Percentiles rank a stretch among this genome's conserved stretches.
Conservation (phyloP, 2,329 filamentous ascomycete genomes). For the Aureobasidium sp. region DNA sequence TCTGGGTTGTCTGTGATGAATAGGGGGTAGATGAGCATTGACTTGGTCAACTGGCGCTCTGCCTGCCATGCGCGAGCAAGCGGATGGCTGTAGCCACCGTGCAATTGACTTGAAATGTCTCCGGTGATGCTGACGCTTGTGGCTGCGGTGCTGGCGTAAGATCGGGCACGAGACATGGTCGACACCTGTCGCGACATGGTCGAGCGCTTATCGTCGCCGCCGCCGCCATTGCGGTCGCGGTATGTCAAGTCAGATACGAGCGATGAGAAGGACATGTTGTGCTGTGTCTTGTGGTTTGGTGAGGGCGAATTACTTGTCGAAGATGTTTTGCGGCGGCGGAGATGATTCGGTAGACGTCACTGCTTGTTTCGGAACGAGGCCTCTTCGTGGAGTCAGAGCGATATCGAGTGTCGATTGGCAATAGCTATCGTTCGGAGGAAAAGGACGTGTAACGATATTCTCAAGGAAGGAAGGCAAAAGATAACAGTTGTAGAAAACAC, state of each 20-base stretch:
- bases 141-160: conserved; percentile 43
- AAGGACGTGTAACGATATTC: background rate
- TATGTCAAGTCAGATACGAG: conserved; percentile 44
- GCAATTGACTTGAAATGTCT: conserved; percentile 43
- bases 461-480: background rate
- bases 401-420: background rate
- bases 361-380: background rate
- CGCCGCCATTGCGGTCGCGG: conserved; percentile 33
- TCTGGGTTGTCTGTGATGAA: conserved; percentile 94
- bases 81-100: conserved; percentile 44
- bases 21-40: conserved; percentile 96
- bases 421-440: background rate
- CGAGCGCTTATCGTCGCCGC: conserved; percentile 35
- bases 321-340: conserved; percentile 3
- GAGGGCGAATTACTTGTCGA: background rate
- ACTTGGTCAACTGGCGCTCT: conserved; percentile 51
- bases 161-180: conserved; percentile 37
- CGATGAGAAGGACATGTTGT: conserved; percentile 42
- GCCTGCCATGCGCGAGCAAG: conserved; percentile 44
- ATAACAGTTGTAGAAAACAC: background rate
- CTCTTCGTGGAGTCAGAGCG: background rate
- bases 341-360: conserved; percentile 3
- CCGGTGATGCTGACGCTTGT: conserved; percentile 44
- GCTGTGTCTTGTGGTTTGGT: background rate
- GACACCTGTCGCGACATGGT: conserved; percentile 3